Evolutionary conservation across 805 yeast genomes (phyloP), one percentile per base, ranked within the genome.

Genomic region (Hanseniaspora vineae): DNA sequence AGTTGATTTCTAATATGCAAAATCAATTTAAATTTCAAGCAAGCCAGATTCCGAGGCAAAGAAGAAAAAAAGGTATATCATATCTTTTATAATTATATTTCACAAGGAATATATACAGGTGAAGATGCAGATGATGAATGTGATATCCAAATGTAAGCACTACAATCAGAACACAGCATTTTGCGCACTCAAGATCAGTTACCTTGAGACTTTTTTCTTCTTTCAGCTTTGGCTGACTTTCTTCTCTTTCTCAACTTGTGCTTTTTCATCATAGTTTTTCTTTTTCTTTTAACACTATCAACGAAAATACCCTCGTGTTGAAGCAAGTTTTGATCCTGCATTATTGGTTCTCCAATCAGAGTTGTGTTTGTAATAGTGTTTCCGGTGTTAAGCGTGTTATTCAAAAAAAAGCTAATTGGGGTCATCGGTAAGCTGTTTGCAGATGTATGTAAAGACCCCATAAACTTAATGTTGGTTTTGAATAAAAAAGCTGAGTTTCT

Each of bases 201-300:
- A 52, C 66, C 65, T 51, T 59, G 66, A 8, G 81, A 80, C 57
- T 79, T 67, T 65, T 81, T 82, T 65, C 79, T 79, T 76, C 76
- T 81, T 62, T 81, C 71, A 14, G 92, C 83, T 66, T 94, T 77
- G 66, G 89, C 95, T 43, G 81, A 85, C 77, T 81, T 88, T 78
- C 97, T 84, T 77, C 97, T 84, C 81, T 92, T 92, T 72, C 92
- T 84, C 65, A 87, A 75, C 73, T 92, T 92, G 69, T 92, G 98
- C 64, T 89, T 86, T 78, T 90, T 92, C 97, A 92, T 92, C 75
- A 88, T 90, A 65, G 85, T 78, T 68, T 85, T 78, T 71, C 98
- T 80, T 62, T 84, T 84, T 65, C 92, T 76, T 65, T 81, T 67
- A 35, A 84, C 94, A 12, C 88, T 80, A 57, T 84, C 87, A 56